Conservation (phyloP, 176 grass and related monocot species). For the Echinochloa phyllopogon region DNA sequence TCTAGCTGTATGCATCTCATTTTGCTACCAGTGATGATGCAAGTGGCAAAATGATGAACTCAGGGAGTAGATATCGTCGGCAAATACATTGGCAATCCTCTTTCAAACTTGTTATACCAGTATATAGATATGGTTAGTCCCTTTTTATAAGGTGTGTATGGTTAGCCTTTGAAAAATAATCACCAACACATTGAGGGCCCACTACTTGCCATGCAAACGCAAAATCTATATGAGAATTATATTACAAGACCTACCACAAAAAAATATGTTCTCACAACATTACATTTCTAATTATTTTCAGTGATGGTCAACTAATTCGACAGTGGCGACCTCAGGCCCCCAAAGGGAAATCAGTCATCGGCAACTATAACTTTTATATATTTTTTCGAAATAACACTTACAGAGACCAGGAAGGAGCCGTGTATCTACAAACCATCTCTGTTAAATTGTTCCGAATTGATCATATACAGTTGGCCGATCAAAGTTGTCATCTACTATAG, state of each 20-base stretch:
- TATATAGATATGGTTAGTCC: neutral
- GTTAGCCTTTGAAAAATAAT: neutral
- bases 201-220: neutral
- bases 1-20: too few relatives aligned
- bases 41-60: too few relatives aligned
- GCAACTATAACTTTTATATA: slow-evolving; percentile 25
- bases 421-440: slow-evolving; percentile 50
- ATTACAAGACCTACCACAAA: neutral
- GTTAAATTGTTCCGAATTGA: slow-evolving; percentile 5
- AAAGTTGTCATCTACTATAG: slow-evolving; percentile 27
- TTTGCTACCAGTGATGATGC: too few relatives aligned
- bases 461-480: slow-evolving; percentile 43
- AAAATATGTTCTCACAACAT: neutral
- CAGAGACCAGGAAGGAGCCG: neutral
- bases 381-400: slow-evolving; percentile 31
- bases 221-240: neutral
- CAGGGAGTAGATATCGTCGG: too few relatives aligned
- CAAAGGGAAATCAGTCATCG: neutral
- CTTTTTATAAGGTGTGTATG: too few relatives aligned
- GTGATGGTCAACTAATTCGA: neutral
- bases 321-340: neutral
- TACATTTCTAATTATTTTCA: neutral
- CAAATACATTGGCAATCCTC: too few relatives aligned
- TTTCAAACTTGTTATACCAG: neutral
- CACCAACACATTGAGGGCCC: neutral